Base-by-base conservation (phyloP, 2,329 filamentous ascomycete species). In the Epichloe elymi region DNA sequence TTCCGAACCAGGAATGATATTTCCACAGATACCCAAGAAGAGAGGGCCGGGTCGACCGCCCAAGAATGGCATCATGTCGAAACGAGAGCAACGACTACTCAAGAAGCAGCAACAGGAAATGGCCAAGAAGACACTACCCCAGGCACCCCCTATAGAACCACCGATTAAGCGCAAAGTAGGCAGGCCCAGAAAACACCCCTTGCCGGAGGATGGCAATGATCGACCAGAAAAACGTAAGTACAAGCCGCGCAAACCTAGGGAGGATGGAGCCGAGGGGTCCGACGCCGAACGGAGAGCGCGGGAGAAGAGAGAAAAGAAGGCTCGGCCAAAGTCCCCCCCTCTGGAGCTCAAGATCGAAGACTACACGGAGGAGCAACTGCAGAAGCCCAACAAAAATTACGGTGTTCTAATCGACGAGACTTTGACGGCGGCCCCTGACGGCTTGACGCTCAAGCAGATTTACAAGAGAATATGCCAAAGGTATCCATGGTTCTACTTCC, bases 1-100 rank as follows among this genome's bases (percentile, higher is more conserved):
- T 35, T 53, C 60, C 15, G 60, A 63, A n/a, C 55, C 65, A 5
- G 66, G 70, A 8, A 66, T 66, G 5, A 57, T 67, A 20, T 59
- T 71, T 53, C 64, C 68, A 19, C 66, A 71, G 51, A 67, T 79
- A 33, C 76, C 79, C 30, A 85, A 80, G 66, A 83, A 85, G 55
- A 81, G 86, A 57, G 86, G 86, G 14, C 86, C 86, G 10, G 86
- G 86, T n/a, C 73, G 86, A 49, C 86, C 86, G 19, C 86, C 86
- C 0, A 90, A 90, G 69, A 86, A 90, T 60, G 86, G 86, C 30
- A 77, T 88, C 62, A 87, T 89, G 80, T 90, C 86, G 1, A 89
- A 89, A 67, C 75, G 86, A 51, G 83, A 89, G 60, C 76, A 83
- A 57, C 74, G 80, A 17, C 65, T 81, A 46, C 74, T 82, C 7